Conservation (phyloP, 805 yeast species). For the Ogataea siamensis region DNA sequence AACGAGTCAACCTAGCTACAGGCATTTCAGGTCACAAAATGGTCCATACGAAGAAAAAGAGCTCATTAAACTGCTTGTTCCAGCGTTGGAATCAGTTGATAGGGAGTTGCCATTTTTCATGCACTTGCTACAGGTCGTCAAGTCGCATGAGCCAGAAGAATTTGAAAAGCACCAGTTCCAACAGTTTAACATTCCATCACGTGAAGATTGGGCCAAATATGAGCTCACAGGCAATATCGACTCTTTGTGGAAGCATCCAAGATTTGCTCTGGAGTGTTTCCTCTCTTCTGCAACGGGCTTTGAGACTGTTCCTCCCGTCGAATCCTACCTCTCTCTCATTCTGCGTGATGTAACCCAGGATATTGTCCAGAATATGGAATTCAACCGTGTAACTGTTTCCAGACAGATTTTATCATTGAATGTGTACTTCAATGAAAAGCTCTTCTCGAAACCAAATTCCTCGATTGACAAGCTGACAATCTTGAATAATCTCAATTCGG, state of each 20-base stretch:
- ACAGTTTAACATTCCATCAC: constrained; percentile 32
- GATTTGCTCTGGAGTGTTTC: constrained; percentile 61
- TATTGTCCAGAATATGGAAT: constrained; percentile 74
- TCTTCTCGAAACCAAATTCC: constrained; percentile 72
- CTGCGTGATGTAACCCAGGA: constrained; percentile 76
- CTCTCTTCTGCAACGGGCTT: constrained; percentile 49
- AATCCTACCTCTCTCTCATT: constrained; percentile 54
- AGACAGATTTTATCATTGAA: constrained; percentile 77
- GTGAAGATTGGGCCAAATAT: constrained; percentile 34
- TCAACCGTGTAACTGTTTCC: constrained; percentile 84
- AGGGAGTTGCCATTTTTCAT: constrained; percentile 39
- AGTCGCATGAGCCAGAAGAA: constrained; percentile 19
- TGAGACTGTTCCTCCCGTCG: constrained; percentile 62
- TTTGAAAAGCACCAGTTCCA: constrained; percentile 26
- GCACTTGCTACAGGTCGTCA: constrained; percentile 30
- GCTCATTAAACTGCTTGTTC: constrained; percentile 48
- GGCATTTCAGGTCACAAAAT: constrained; percentile 36
- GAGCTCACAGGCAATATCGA: constrained; percentile 52
- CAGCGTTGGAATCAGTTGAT: constrained; percentile 50
- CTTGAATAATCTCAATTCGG: constrained; percentile 37
- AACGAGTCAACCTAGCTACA: constrained; percentile 12
- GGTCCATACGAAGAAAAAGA: constrained; percentile 52
- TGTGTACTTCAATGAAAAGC: constrained; percentile 60
- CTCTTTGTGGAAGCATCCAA: constrained; percentile 63
- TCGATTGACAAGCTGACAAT: constrained; percentile 65